Base-by-base conservation (phyloP, 2,329 filamentous ascomycete species). In the Cryphonectria parasitica region DNA sequence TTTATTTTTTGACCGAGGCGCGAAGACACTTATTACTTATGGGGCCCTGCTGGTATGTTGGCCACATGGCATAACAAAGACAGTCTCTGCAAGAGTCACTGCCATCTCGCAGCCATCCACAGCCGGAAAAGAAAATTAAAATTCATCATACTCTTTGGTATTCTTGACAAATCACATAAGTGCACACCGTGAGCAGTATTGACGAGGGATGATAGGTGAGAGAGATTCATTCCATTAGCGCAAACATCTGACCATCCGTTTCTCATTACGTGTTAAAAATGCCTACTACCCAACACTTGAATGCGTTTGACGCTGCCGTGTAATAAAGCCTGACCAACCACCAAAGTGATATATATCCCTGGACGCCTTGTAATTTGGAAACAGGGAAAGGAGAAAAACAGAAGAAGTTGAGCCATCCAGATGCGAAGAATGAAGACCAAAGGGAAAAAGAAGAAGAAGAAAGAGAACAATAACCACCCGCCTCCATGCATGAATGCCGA, bases 301-400 rank as follows among this genome's bases (percentile, higher is more conserved):
- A 64, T 67, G 71, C 69, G 71, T 66, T 66, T 66, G 69, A 69
- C 69, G 66, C 66, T 69, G 64, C 69, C 69, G 25, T 72, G 49
- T 71, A 72, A 63, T 28, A 25, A 61, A 6, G 41, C 54, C 25
- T 60, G 60, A n/a, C 56, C 31, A 28, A 60, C 54, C 25, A 25
- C 25, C 39, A 17, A 63, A 68, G 54, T 31, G 52, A 63, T 64
- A 64, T 69, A 22, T 49, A n/a, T 49, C 45, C 45, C 65, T 66
- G 58, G 45, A 72, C 71, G 66, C 68, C 68, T 28, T 15, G 10
- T 3, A 62, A 3, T 4, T 19, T 34, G 60, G 19, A 64, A n/a
- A 45, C 8, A 28, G 25, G 25, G 56, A 60, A n/a, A 45, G 28
- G 13, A 28, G 34, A 10, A 49, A 61, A 61, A 45, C 17, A 45